phyloP scores from a whole-genome alignment of 2,329 filamentous ascomycete genomes.

The Tolypocladium endophyticum region DNA sequence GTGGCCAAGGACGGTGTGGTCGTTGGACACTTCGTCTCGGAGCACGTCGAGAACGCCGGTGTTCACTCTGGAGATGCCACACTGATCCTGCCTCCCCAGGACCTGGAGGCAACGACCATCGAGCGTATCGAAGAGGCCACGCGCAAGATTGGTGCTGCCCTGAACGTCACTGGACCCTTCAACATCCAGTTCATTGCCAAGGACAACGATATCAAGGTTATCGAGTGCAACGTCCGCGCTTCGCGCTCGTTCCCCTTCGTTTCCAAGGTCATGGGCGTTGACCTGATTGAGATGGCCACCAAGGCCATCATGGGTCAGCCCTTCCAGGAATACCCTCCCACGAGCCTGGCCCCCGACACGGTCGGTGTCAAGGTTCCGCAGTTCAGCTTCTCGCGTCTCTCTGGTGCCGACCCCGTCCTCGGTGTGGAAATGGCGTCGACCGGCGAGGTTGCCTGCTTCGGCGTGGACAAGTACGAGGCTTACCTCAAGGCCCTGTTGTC shows the following conservation, averaged over 20 bases:
- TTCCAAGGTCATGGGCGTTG: constrained; percentile 95
- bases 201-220: constrained; percentile 99
- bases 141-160: constrained; percentile 82
- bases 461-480: constrained; percentile 90
- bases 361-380: constrained; percentile 97
- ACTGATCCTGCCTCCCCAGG: constrained; percentile 86
- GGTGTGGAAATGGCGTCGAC: constrained; percentile 99
- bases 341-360: constrained; percentile 65
- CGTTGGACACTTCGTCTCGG: constrained; percentile 92
- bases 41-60: constrained; percentile 97
- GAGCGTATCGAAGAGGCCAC: constrained; percentile 89
- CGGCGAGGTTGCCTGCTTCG: constrained; percentile 95
- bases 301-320: constrained; percentile 88
- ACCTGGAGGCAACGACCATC: constrained; percentile 82
- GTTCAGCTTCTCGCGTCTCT: constrained; percentile 96
- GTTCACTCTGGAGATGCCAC: constrained; percentile 98
- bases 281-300: constrained; percentile 96
- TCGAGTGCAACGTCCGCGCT: constrained; percentile 95
- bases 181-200: constrained; percentile 99
- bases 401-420: constrained; percentile 88
- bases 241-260: constrained; percentile 97
- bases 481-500: constrained; percentile 94
- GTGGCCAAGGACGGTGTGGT: constrained; percentile 84
- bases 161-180: constrained; percentile 93
- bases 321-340: constrained; percentile 70